Conservation (phyloP, 331 rosid genomes). For the Prunus yedoensis region DNA sequence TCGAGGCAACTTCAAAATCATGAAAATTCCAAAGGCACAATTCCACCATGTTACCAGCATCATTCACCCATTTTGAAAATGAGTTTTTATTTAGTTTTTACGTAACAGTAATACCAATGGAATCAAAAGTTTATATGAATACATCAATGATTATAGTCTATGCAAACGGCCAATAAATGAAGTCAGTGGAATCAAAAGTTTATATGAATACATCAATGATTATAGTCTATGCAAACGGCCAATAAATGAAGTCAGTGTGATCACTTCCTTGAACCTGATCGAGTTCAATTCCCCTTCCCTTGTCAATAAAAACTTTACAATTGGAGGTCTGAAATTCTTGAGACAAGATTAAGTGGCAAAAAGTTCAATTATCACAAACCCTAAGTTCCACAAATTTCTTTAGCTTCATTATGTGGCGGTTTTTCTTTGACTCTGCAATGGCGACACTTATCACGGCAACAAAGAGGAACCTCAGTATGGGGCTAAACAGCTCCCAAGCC, state of each 20-base stretch:
- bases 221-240: too few relatives aligned
- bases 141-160: too few relatives aligned
- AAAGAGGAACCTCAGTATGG: slow-evolving; percentile 60
- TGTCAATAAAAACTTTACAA: not conserved
- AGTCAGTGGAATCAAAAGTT: too few relatives aligned
- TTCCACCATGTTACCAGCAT: slow-evolving; percentile 15
- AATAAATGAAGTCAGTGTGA: too few relatives aligned
- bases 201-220: too few relatives aligned
- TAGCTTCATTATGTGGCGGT: slow-evolving; percentile 44
- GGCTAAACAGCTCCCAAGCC: slow-evolving; percentile 76
- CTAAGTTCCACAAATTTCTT: slow-evolving; percentile 49
- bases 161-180: too few relatives aligned
- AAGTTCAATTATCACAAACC: too few relatives aligned
- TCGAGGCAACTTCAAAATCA: slow-evolving; percentile 47
- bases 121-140: too few relatives aligned
- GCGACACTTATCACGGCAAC: slow-evolving; percentile 68
- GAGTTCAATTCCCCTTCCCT: too few relatives aligned
- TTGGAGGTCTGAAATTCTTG: not conserved
- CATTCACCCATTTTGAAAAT: not conserved
- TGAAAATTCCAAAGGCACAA: slow-evolving; percentile 34
- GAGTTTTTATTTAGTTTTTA: too few relatives aligned
- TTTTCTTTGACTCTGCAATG: slow-evolving; percentile 46
- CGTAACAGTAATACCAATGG: too few relatives aligned
- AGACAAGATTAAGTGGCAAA: slow-evolving; percentile 21
- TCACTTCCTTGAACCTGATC: too few relatives aligned